Evolutionary conservation across 1,139 yeast species (phyloP), one percentile per base, ranked within the genome.

Genomic region (Blastobotrys raffinosifermentans): DNA sequence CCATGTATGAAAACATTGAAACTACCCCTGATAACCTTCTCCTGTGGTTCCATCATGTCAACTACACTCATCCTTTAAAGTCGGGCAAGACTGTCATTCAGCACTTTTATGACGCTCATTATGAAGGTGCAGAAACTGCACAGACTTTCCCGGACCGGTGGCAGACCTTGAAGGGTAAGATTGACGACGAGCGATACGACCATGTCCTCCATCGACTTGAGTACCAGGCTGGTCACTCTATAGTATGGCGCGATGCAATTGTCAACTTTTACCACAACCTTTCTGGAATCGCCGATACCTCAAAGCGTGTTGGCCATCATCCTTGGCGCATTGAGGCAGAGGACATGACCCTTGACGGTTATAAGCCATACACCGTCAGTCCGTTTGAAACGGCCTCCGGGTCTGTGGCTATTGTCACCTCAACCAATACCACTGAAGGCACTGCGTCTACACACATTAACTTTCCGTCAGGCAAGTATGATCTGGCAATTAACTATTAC

Each of bases 321-420:
- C 35, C 35, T 6, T 32, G 35, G 35, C 26, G 35, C 6, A 32
- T 32, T 10, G 35, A 32, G 15, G 35, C 30, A 4, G 35, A 32
- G 27, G 30, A 22, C 3, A 32, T 32, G 35, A 6, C 10, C 4
- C 30, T 32, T 5, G 30, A 25, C 20, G 35, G 35, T 3, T 32
- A 32, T 18, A 18, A 32, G 22, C 30, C 20, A n/a, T 22, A 23
- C 10, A 6, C 21, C 3, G 35, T 32, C 3, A 32, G 8, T 8
- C 35, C 35, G 3, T 32, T 32, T 25, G 35, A 32, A 25, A 17
- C 27, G 9, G 35, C 35, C 3, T 32, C 35, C 5, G 18, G 17
- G 8, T 9, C 22, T 4, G 26, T 23, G n/a, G 32, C 32, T 4
- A n/a, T 29, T 18, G 32, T 29, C 32, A 29, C 32, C 9, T 4